These are phyloP conservation scores for Musa troglodytarum DNA, from an alignment of 176 grass and related monocot species.

Conservation along the genomic window DNA sequence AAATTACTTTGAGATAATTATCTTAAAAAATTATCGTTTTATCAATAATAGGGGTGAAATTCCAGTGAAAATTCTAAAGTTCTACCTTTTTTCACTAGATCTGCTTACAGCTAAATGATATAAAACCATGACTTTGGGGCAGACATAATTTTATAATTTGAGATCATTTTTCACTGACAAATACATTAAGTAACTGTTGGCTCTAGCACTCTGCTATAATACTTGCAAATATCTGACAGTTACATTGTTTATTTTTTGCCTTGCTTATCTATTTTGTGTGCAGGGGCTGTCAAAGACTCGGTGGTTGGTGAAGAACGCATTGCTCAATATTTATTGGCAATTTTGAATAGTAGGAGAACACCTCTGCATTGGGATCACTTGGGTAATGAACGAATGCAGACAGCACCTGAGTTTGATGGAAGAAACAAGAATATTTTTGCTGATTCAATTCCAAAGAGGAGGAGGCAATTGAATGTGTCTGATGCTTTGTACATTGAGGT, in stretches of 20 bases:
- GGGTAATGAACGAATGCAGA: constrained; percentile 25
- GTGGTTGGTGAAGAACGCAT: constrained; percentile 88
- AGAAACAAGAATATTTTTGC: constrained; percentile 22
- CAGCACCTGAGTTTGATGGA: constrained; percentile 17
- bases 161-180: background rate
- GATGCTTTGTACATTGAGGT: constrained; percentile 79
- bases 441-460: constrained; percentile 32
- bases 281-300: constrained; percentile 89
- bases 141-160: background rate
- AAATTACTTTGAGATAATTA: background rate
- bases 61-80: background rate
- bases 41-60: background rate
- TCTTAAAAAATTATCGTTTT: background rate
- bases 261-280: constrained; percentile 12
- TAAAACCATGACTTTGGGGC: no score
- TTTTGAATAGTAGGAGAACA: constrained; percentile 83
- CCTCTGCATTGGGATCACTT: constrained; percentile 80
- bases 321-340: constrained; percentile 76
- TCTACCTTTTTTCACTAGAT: background rate
- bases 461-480: constrained; percentile 28
- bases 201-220: background rate
- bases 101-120: background rate
- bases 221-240: background rate
- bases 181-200: background rate
- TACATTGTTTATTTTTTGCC: background rate